Evolutionary conservation across 2,329 filamentous ascomycete genomes (phyloP), one percentile per base, ranked within the genome.

Genomic region (Ceratocystis eucalypticola): DNA sequence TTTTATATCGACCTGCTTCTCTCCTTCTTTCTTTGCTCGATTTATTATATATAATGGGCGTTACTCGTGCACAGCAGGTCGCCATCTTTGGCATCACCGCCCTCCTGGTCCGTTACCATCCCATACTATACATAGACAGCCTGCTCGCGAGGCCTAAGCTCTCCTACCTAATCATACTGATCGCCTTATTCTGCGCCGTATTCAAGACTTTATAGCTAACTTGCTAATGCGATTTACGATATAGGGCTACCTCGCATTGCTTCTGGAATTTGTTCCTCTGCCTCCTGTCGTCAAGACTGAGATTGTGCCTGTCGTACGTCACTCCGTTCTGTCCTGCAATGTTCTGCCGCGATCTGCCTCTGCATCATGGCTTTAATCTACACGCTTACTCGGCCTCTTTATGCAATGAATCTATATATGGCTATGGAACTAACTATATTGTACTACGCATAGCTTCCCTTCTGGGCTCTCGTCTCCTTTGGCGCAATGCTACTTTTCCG

Each of bases 401-500:
- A 17, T 25, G 8, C 15, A 33, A 6, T 8, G 28, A 20, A 33
- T 33, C 5, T 37, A 1, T 8, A 8, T 2, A 59, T 15, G 33
- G 33, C 30, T 0, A 20, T 15, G 5, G 2, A 15, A 15, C 48
- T 53, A n/a, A 53, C 48, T 15, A 28, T 53, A 5, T 2, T 15
- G 25, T 5, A 12, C 48, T 6, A 15, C 22, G 22, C 17, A 22
- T 71, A 96, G 92, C 84, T 97, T 61, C 94, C 94, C 66, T 89
- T 96, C 80, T 99, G 93, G 89, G 85, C 84, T 61, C 81, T 97
- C 71, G 89, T 99, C 70, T 86, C 89, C 25, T 92, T 97, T 74
- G 94, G 92, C 76, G 88, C 92, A 69, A 92, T 91, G 77, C 87
- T 99, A 22, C 87, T 99, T 70, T 91, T 88, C 79, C 90, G 91